Evolutionary conservation across 345 rosid genomes (phyloP).

Genomic region (Gossypium mustelinum): DNA sequence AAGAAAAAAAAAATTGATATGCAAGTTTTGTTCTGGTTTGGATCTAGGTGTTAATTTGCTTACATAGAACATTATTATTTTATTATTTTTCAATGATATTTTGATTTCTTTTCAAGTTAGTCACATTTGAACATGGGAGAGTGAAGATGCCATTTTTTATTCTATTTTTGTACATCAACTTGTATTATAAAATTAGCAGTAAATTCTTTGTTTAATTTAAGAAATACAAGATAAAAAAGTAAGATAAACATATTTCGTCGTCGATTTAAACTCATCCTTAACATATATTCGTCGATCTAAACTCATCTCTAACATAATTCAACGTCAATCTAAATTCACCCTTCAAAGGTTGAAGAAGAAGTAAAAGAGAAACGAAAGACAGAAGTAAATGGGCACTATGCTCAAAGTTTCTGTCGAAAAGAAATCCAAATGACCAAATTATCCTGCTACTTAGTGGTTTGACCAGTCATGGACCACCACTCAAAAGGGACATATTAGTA

Average conservation of each 20-base stretch:
- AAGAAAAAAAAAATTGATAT: conserved; percentile 42
- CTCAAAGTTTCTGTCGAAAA: background rate
- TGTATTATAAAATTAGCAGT: background rate
- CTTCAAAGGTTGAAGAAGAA: too few species aligned
- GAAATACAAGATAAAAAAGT: too few species aligned
- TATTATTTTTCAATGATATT: conserved; percentile 19
- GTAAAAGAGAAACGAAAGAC: too few species aligned
- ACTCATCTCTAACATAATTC: too few species aligned
- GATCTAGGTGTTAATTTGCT: conserved; percentile 45
- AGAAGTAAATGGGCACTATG: conserved; percentile 14
- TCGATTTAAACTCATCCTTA: too few species aligned
- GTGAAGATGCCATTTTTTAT: background rate
- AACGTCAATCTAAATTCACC: too few species aligned
- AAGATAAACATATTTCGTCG: too few species aligned
- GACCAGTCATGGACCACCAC: conserved; percentile 31
- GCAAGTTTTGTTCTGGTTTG: conserved; percentile 31
- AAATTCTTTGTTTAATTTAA: background rate
- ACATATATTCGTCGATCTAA: too few species aligned
- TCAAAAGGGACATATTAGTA: conserved; percentile 6
- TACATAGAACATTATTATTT: conserved; percentile 21
- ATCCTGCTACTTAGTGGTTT: conserved; percentile 18
- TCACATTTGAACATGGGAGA: conserved; percentile 15
- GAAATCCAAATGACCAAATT: conserved; percentile 24
- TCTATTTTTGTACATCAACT: background rate
- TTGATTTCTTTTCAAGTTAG: background rate